Evolutionary conservation across 2,329 filamentous ascomycete genomes (phyloP), one percentile per base, ranked within the genome.

Genomic region (Talaromyces sp.): DNA sequence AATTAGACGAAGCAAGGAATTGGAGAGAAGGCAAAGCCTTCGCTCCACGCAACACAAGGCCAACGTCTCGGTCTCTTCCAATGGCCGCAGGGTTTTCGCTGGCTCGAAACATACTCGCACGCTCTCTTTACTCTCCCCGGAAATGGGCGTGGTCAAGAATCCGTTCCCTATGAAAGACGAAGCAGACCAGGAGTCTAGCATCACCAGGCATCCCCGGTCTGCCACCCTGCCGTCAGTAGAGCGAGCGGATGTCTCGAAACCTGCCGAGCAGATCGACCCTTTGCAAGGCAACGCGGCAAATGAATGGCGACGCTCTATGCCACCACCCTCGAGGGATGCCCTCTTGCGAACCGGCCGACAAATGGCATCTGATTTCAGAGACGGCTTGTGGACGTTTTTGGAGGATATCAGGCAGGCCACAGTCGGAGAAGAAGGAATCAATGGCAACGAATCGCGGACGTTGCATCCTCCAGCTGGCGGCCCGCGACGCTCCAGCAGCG

Each of bases 381-480:
- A 94, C 56, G 93, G 94, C 1, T 78, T 99, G 54, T 92, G 90
- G 86, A 96, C 91, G 1, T 99, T 99, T 75, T 86, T 96, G 62
- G 94, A 97, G 72, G 94, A 99, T 71, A 86, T 99, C 54, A 85
- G 92, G 65, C 94, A 97, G 75, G 95, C 93, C 14, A 96, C 94
- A 0, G 92, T 99, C 7, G 94, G 94, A 26, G 94, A 99, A 58
- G 94, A 99, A 77, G 90, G 87, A 17, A 85, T 91, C 64, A 86
- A 81, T 62, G 87, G 85, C 48, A 77, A 77, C 35, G 73, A 75
- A 62, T 70, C 75, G 62, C 65, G 76, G 61, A 67, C 69, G 59
- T 65, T 70, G 62, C 67, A 73, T 53, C 63, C 67, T n/a, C 41
- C 68, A 64, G 64, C 67, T 67, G 43, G 65, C 64, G 53, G 70